Evolutionary conservation across 768 basidiomycete genomes (phyloP).

Genomic region (Agaricus subrufescens): DNA sequence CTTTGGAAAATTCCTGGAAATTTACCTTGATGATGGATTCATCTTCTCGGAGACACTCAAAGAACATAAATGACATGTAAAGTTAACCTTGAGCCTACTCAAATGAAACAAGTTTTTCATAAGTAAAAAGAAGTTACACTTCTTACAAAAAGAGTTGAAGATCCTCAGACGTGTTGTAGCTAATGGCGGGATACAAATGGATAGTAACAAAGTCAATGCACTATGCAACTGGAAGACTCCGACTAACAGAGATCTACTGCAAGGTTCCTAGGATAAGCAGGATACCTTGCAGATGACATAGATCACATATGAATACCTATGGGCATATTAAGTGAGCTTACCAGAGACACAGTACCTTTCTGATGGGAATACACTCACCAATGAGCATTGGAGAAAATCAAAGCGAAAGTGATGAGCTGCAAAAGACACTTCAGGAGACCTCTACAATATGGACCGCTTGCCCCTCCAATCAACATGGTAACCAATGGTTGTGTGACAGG

Average conservation of each 20-base stretch:
- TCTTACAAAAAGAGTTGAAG: too few species aligned
- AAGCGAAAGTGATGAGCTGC: slow-evolving; percentile 15
- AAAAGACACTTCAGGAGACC: slow-evolving; percentile 19
- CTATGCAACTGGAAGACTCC: slow-evolving; percentile 30
- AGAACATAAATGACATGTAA: too few species aligned
- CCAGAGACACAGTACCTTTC: slow-evolving; percentile 20
- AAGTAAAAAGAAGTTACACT: too few species aligned
- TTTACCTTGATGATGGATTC: too few species aligned
- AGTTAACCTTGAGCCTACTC: too few species aligned
- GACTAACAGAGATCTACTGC: slow-evolving; percentile 25
- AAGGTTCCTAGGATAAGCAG: slow-evolving; percentile 26
- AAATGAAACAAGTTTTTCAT: too few species aligned
- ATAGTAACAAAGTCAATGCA: slow-evolving; percentile 36
- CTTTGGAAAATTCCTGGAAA: too few species aligned
- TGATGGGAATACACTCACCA: slow-evolving; percentile 25
- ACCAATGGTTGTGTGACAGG: slow-evolving; percentile 28
- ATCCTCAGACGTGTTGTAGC: slow-evolving; percentile 22
- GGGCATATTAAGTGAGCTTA: slow-evolving; percentile 23
- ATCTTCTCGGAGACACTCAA: too few species aligned
- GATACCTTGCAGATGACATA: slow-evolving; percentile 29
- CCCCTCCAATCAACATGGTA: slow-evolving; percentile 21
- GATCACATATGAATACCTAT: slow-evolving; percentile 31
- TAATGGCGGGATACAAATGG: slow-evolving; percentile 38
- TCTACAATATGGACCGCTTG: slow-evolving; percentile 14
- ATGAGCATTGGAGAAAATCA: slow-evolving; percentile 30